Base-by-base conservation (phyloP, 1,139 yeast species). In the Diutina mesorugosa region DNA sequence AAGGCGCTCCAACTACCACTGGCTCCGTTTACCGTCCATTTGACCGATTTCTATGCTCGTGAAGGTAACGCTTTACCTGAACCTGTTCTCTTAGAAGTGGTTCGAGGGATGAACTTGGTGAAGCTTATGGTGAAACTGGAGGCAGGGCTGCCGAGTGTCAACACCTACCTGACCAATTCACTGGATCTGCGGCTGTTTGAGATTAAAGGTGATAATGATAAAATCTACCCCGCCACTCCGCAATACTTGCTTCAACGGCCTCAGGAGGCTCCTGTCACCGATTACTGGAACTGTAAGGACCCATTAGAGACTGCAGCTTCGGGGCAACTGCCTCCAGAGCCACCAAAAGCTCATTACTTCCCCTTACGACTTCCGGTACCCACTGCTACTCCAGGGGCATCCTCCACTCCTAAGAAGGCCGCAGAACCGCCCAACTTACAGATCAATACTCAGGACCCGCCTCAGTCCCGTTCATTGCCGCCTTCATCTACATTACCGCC, bases 1-100 rank as follows among this genome's bases (percentile, higher is more conserved):
- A 66, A 69, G 1, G 70, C 71, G 3, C 65, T 84, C 28, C 35
- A 18, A 5, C n/a, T 30, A 16, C 35, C n/a, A 6, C 77, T 71
- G 7, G 72, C 6, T 71, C 74, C 12, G 67, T 70, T 81, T 41
- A 69, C 83, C 0, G 73, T 85, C 54, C 90, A 85, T 63, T 69
- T 90, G 60, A 87, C 96, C 0, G 96, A 90, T 54, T 83, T 84
- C 65, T 81, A 83, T 16, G 76, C 84, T 55, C 74, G 73, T 4
- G 80, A 81, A 53, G 97, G 96, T 5, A 80, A 74, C 4, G 76
- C 84, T 0, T 68, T 90, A 21, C 72, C 83, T 1, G 73, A 87
- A 47, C 76, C 76, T 45, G 65, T 70, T 2, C 63, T 84, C 1
- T 62, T 73, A 1, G 62, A 65, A 1, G 63, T 71, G 6, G 7